Conservation (phyloP, 768 basidiomycete genomes). For the Antrodiella citrinella region DNA sequence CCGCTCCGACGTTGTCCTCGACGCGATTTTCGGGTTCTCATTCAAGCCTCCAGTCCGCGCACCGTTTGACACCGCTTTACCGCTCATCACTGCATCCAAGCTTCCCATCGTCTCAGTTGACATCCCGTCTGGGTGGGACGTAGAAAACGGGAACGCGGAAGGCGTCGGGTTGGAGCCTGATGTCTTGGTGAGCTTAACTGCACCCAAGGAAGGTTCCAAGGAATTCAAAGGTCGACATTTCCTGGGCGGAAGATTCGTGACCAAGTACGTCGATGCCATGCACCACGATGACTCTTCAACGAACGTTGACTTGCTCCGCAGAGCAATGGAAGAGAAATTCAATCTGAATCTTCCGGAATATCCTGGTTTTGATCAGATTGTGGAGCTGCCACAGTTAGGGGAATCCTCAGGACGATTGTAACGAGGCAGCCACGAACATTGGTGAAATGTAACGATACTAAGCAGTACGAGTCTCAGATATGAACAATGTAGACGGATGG, state of each 20-base stretch:
- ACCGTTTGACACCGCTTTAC: constrained; percentile 77
- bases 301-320: constrained; percentile 22
- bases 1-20: constrained; percentile 76
- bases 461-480: neutral
- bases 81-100: constrained; percentile 49
- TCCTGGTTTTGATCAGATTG: constrained; percentile 73
- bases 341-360: constrained; percentile 78
- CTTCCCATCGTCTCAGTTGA: constrained; percentile 91
- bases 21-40: constrained; percentile 97
- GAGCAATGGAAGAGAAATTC: constrained; percentile 65
- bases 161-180: constrained; percentile 61
- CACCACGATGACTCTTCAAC: neutral
- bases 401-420: too few species aligned
- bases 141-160: constrained; percentile 62
- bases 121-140: constrained; percentile 96
- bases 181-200: constrained; percentile 85
- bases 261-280: constrained; percentile 50
- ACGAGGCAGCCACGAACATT: too few species aligned
- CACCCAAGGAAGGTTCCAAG: constrained; percentile 84
- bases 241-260: constrained; percentile 89
- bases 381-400: constrained; percentile 45
- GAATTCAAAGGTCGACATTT: constrained; percentile 79
- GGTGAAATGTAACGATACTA: too few species aligned
- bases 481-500: neutral
- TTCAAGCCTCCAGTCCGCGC: constrained; percentile 86